These are phyloP conservation scores for Hondaea fermentalgiana DNA, from an alignment of 108 stramenopile genomes.

Conservation along the genomic window DNA sequence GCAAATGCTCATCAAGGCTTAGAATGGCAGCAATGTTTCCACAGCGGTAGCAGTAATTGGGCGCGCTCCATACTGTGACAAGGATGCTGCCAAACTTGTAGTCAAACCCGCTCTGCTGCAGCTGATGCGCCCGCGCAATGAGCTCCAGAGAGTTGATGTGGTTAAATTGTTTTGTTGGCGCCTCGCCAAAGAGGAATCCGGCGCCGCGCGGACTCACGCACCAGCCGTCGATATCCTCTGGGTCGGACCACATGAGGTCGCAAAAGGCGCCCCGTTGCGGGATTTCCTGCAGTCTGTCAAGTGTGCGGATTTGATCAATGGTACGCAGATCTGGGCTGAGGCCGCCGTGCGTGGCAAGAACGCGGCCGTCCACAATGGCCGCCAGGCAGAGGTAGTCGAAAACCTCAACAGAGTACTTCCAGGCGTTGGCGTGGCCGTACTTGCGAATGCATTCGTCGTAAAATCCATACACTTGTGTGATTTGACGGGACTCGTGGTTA, in stretches of 20 bases:
- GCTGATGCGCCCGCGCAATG: constrained; percentile 88
- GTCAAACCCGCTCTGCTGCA: constrained; percentile 84
- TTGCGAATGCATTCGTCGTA: constrained; percentile 97
- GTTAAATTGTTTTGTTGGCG: constrained; percentile 80
- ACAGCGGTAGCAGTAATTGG: constrained; percentile 96
- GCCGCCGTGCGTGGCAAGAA: constrained; percentile 82
- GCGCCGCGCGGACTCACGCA: constrained; percentile 85
- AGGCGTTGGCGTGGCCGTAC: constrained; percentile 93
- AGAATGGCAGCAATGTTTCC: constrained; percentile 90
- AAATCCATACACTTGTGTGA: constrained; percentile 93
- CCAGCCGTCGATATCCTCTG: constrained; percentile 75
- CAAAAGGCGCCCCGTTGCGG: constrained; percentile 86
- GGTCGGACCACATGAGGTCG: constrained; percentile 75
- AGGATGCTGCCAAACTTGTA: constrained; percentile 73
- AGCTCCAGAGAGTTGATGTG: constrained; percentile 77
- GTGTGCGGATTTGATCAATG: constrained; percentile 73
- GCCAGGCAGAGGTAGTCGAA: constrained; percentile 77
- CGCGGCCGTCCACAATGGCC: constrained; percentile 71
- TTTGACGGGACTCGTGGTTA: constrained; percentile 93
- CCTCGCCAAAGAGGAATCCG: constrained; percentile 80
- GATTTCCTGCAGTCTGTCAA: constrained; percentile 77
- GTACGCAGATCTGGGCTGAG: constrained; percentile 72
- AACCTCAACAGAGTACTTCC: constrained; percentile 81
- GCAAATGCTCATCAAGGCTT: constrained; percentile 42
- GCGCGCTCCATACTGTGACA: constrained; percentile 87